A percentile compares a stretch with the other conserved stretches of the same genome.
Evolutionary conservation across 2,329 filamentous ascomycete species (phyloP).

Genomic region (Knoxdaviesia capensis): DNA sequence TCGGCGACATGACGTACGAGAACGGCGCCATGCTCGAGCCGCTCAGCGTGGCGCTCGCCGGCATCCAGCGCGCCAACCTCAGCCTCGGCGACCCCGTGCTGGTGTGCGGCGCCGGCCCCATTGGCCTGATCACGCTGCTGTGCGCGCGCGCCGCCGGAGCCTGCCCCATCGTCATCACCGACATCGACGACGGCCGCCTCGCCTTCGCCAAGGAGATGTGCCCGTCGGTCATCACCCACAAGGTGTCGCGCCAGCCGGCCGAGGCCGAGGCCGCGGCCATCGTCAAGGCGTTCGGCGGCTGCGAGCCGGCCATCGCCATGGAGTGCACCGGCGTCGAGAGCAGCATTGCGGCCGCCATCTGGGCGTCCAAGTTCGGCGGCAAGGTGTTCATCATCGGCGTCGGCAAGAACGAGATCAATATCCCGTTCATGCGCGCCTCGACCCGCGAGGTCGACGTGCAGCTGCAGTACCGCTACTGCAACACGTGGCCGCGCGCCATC

Average conservation of each 20-base stretch:
- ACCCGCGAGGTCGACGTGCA: slow-evolving; percentile 86
- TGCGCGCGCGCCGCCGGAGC: slow-evolving; percentile 76
- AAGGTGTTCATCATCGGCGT: slow-evolving; percentile 96
- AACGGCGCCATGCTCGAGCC: slow-evolving; percentile 83
- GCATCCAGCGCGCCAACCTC: slow-evolving; percentile 65
- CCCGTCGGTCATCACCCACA: slow-evolving; percentile 62
- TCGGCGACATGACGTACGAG: slow-evolving; percentile 80
- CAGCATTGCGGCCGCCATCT: slow-evolving; percentile 70
- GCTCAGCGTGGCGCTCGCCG: slow-evolving; percentile 71
- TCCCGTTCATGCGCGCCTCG: slow-evolving; percentile 86
- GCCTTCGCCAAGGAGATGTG: slow-evolving; percentile 70
- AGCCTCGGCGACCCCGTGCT: slow-evolving; percentile 71
- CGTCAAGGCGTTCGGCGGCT: slow-evolving; percentile 44
- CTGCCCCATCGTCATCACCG: slow-evolving; percentile 79
- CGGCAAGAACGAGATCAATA: slow-evolving; percentile 83
- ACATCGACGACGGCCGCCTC: slow-evolving; percentile 75
- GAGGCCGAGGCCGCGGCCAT: slow-evolving; percentile 59
- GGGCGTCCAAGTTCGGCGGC: slow-evolving; percentile 82
- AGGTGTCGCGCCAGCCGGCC: slow-evolving; percentile 43
- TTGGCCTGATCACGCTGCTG: slow-evolving; percentile 73
- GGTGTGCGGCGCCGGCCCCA: slow-evolving; percentile 83
- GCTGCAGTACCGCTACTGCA: slow-evolving; percentile 91
- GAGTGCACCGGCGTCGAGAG: slow-evolving; percentile 93
- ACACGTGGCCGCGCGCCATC: slow-evolving; percentile 91
- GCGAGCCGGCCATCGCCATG: slow-evolving; percentile 65